Evolutionary conservation across 192 early-diverging fungal species (phyloP), one percentile per base, ranked within the genome.

Genomic region (Coemansia sp.): DNA sequence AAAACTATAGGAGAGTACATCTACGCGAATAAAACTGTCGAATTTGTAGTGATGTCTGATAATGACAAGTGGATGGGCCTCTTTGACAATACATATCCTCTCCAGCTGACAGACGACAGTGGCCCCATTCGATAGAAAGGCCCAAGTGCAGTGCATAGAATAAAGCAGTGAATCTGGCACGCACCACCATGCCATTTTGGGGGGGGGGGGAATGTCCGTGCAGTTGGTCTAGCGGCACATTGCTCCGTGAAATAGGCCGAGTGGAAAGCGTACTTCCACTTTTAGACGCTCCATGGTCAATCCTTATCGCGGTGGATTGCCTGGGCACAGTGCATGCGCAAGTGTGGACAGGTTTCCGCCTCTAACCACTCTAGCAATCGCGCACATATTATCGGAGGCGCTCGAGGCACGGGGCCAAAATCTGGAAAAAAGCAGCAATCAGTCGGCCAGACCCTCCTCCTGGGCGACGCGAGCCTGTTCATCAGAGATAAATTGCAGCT

Each of bases 201-300:
- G 24, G 24, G 24, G n/a, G 54, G 54, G 54, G 54, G 27, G 16
- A 18, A 18, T 34, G 20, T 41, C 22, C 61, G 9, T 42, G 38
- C 38, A 18, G 18, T n/a, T 61, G 59, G 33, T 34, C 12, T 27
- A 10, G 24, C 15, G 27, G 38, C 20, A 42, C 40, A 24, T 27
- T 63, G n/a, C 61, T 22, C 61, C 61, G 61, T 27, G 16, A 63
- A 63, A 63, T 63, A 20, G 61, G 61, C 61, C 61, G 61, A 63
- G 18, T 40, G 33, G 59, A 38, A 61, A 34, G n/a, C 12, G 15
- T 18, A 6, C 38, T 22, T 18, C 60, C 36, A 9, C 22, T 41
- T 41, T n/a, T 27, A 10, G 20, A 41, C 22, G n/a, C 4, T 51
- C 49, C n/a, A 22, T 9, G 49, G 49, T 20, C 49, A 51, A 51